phyloP scores from a whole-genome alignment of 2,329 filamentous ascomycete species.

The Diatrype stigma region DNA sequence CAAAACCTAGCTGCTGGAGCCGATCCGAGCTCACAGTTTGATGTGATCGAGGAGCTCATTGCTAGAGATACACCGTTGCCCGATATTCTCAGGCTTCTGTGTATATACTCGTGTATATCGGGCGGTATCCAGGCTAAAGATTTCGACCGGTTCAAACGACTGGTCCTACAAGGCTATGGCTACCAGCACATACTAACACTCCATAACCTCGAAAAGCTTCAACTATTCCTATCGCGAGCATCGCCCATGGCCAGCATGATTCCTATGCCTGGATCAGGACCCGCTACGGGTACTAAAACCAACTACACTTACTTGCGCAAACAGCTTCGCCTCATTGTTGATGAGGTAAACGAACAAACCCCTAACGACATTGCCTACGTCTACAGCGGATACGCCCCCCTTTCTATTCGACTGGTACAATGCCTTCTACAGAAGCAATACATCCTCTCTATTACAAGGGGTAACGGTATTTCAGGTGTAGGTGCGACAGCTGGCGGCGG shows the following conservation, averaged over 20 bases:
- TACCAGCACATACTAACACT: conserved; percentile 93
- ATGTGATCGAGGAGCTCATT: conserved; percentile 91
- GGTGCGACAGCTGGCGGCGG: conserved; percentile 49
- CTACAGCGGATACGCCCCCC: conserved; percentile 92
- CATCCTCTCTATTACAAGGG: conserved; percentile 65
- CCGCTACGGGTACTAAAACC: conserved; percentile 64
- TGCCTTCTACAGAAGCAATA: conserved; percentile 89
- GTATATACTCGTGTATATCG: conserved; percentile 84
- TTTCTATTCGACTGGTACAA: conserved; percentile 87
- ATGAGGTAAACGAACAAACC: conserved; percentile 93
- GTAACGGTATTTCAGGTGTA: conserved; percentile 47
- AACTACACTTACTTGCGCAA: conserved; percentile 90
- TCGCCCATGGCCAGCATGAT: conserved; percentile 79
- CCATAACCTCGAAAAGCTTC: conserved; percentile 81
- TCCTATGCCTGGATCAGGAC: conserved; percentile 61
- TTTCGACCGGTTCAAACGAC: conserved; percentile 81
- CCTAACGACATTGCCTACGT: conserved; percentile 97
- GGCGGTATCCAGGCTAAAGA: conserved; percentile 87
- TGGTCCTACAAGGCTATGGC: conserved; percentile 88
- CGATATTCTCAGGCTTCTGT: conserved; percentile 80
- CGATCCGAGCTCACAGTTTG: conserved; percentile 84
- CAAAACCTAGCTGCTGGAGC: conserved; percentile 90
- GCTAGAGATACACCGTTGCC: conserved; percentile 75
- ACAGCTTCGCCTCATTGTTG: conserved; percentile 81
- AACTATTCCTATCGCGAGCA: conserved; percentile 73